These are phyloP conservation scores for Knoxia roxburghii DNA, from an alignment of 257 asterid genomes.

Conservation along the genomic window DNA sequence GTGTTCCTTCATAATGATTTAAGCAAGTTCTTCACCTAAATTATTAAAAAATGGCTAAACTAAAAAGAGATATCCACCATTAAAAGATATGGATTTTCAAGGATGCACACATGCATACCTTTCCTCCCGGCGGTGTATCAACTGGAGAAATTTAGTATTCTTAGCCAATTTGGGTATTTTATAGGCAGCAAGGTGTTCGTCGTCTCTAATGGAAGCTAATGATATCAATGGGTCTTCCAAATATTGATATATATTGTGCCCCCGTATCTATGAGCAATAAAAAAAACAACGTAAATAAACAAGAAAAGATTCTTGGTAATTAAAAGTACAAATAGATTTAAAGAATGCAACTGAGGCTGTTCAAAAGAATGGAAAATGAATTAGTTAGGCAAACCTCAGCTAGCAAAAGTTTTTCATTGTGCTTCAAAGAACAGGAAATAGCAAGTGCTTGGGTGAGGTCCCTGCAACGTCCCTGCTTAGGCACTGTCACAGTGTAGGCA, in stretches of 20 bases:
- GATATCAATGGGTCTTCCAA: constrained; percentile 85
- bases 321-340: neutral
- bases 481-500: constrained; percentile 78
- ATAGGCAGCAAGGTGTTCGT: constrained; percentile 91
- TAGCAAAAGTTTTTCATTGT: constrained; percentile 81
- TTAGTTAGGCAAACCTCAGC: constrained; percentile 66
- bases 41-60: no score
- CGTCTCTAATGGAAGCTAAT: constrained; percentile 79
- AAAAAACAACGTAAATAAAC: constrained; percentile 11
- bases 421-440: constrained; percentile 73
- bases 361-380: neutral
- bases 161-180: constrained; percentile 70
- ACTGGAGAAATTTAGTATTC: constrained; percentile 81
- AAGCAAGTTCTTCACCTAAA: neutral
- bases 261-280: constrained; percentile 62
- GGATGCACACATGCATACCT: constrained; percentile 52
- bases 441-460: constrained; percentile 83
- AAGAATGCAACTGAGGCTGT: neutral
- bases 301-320: neutral
- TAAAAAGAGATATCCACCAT: constrained; percentile 7
- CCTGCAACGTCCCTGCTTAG: constrained; percentile 96
- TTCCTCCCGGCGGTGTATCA: constrained; percentile 94
- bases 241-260: constrained; percentile 81
- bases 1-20: neutral
- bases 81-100: neutral